A percentile compares a stretch with the other conserved stretches of the same genome.
phyloP scores from a whole-genome alignment of 176 grass and related monocot genomes.

The Carex littledalei region DNA sequence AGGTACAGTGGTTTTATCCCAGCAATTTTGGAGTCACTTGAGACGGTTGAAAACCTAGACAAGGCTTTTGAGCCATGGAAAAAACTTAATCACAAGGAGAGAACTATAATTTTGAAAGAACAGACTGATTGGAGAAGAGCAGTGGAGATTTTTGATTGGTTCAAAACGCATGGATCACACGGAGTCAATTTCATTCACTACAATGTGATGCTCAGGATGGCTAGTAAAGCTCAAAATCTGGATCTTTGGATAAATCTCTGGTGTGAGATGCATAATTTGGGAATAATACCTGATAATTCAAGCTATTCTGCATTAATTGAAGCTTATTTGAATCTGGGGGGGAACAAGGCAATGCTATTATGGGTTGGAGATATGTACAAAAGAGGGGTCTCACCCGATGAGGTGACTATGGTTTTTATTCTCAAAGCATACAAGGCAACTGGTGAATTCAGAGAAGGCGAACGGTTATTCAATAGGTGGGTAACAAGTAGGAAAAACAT shows the following conservation, averaged over 20 bases:
- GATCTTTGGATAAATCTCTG: conserved; percentile 50
- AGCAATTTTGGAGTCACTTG: conserved; percentile 51
- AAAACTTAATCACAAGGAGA: conserved; percentile 50
- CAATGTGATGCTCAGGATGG: conserved; percentile 54
- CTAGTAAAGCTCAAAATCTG: conserved; percentile 50
- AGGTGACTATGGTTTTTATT: conserved; percentile 62
- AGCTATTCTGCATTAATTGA: conserved; percentile 72
- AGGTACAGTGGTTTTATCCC: conserved; percentile 67
- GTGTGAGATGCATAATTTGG: conserved; percentile 53
- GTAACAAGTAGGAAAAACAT: conserved; percentile 22
- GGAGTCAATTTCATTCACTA: conserved; percentile 84
- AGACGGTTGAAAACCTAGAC: conserved; percentile 32
- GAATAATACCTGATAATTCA: conserved; percentile 41
- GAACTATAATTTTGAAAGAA: conserved; percentile 82
- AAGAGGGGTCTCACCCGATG: conserved; percentile 59
- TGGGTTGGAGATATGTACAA: conserved; percentile 85
- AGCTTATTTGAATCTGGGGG: conserved; percentile 53
- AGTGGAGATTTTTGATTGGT: conserved; percentile 67
- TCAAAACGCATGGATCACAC: conserved; percentile 27
- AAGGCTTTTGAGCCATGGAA: conserved; percentile 72
- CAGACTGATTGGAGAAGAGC: conserved; percentile 75
- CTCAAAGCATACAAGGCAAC: conserved; percentile 65
- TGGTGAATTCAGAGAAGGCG: conserved; percentile 51
- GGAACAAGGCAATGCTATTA: conserved; percentile 27
- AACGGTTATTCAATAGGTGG: conserved; percentile 56